Evolutionary conservation across 495 filamentous ascomycete genomes (phyloP).

Genomic region (Neurospora tetraspora): DNA sequence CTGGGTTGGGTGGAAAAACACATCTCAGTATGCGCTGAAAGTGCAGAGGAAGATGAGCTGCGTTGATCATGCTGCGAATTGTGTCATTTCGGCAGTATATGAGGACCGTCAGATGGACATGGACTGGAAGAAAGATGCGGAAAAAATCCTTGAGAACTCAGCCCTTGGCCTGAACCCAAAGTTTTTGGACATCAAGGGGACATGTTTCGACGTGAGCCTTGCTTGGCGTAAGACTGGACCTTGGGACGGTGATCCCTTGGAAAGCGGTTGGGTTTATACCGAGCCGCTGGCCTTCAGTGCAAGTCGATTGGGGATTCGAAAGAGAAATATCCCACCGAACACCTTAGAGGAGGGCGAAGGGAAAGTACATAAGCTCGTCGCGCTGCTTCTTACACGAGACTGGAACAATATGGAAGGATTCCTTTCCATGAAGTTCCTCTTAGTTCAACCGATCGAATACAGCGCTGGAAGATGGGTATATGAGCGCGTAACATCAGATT

Average conservation of each 20-base stretch:
- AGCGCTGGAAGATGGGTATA: not conserved
- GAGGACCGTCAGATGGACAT: not conserved
- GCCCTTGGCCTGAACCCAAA: not conserved
- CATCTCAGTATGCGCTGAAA: not conserved
- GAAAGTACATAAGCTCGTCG: not conserved
- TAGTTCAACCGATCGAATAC: not conserved
- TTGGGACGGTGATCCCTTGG: fast-evolving
- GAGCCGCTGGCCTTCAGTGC: not conserved
- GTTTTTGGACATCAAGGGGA: not conserved
- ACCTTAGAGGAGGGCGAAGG: not conserved
- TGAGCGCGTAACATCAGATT: not conserved
- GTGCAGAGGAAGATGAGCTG: not conserved
- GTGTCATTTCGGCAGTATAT: not conserved
- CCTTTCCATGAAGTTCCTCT: not conserved
- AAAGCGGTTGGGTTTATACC: not conserved
- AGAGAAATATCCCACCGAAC: not conserved
- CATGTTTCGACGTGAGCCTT: not conserved
- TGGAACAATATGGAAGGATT: too few species aligned
- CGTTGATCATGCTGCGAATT: not conserved
- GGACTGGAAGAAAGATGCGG: not conserved
- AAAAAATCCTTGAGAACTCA: not conserved
- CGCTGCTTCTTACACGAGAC: not conserved
- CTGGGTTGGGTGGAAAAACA: not conserved
- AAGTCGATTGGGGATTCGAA: fast-evolving
- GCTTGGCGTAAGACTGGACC: not conserved